Percentiles rank a stretch among this genome's conserved stretches.
These are phyloP conservation scores for Penicillium egyptiacum DNA, from an alignment of 495 filamentous ascomycete genomes.

Conservation along the genomic window DNA sequence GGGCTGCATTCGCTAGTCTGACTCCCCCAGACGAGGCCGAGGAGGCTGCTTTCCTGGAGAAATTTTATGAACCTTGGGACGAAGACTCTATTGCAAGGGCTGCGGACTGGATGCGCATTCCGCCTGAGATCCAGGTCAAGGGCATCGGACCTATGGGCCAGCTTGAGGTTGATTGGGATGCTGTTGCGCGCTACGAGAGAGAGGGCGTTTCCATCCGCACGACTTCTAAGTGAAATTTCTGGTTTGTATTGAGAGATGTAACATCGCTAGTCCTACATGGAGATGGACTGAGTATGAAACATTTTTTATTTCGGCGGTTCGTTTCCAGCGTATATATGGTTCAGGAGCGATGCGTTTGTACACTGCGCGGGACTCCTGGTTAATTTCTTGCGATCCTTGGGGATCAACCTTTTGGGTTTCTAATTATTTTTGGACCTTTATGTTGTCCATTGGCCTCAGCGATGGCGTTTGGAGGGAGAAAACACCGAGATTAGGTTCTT, in stretches of 20 bases:
- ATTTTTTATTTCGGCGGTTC: constrained; percentile 12
- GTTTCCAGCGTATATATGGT: constrained; percentile 27
- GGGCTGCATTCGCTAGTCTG: constrained; percentile 35
- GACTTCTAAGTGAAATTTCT: constrained; percentile 9
- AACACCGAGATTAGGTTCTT: constrained; percentile 12
- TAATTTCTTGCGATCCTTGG: constrained; percentile 5
- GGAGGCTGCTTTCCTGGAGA: constrained; percentile 12
- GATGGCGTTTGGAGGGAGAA: constrained; percentile 39
- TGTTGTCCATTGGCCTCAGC: constrained; percentile 29
- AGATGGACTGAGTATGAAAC: constrained; percentile 21
- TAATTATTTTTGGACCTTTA: constrained; percentile 11
- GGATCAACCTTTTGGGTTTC: constrained; percentile 3
- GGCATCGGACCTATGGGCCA: constrained; percentile 1
- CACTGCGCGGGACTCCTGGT: constrained; percentile 24
- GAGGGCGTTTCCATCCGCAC: constrained; percentile 3
- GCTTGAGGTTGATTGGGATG: constrained; percentile 13
- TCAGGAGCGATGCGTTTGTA: constrained; percentile 29
- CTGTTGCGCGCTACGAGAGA: constrained; percentile 8
- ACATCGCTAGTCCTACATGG: constrained; percentile 21
- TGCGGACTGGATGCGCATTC: constrained; percentile 22
- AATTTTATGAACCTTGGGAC: constrained; percentile 22
- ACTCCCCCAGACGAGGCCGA: constrained; percentile 31
- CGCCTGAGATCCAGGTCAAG: constrained; percentile 16
- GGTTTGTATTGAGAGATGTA: constrained; percentile 6
- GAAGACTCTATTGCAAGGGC: constrained; percentile 17